phyloP scores from a whole-genome alignment of 2,329 filamentous ascomycete species.

The Aspergillus chevalieri region DNA sequence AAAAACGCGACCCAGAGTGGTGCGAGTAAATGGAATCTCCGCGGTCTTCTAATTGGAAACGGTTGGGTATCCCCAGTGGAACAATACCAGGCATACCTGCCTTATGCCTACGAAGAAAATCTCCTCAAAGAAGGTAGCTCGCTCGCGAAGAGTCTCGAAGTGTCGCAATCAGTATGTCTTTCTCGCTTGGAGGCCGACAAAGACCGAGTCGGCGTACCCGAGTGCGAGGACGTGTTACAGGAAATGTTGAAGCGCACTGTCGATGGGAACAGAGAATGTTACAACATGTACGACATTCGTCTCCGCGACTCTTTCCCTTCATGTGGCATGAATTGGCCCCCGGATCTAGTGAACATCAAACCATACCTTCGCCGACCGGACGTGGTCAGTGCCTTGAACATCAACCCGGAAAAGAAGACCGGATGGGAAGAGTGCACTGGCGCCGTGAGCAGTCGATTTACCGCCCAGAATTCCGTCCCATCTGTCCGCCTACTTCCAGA shows the following conservation, averaged over 20 bases:
- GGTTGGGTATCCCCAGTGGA: slow-evolving; percentile 91
- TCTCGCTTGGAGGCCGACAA: slow-evolving; percentile 52
- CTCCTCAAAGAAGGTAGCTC: slow-evolving; percentile 64
- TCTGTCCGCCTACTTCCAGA: slow-evolving; percentile 69
- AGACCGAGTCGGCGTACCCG: slow-evolving; percentile 59
- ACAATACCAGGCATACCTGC: slow-evolving; percentile 82
- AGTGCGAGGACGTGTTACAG: slow-evolving; percentile 73
- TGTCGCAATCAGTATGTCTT: slow-evolving; percentile 63
- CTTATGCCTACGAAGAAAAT: slow-evolving; percentile 70
- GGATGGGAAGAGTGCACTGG: slow-evolving; percentile 91
- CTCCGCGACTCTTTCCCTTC: slow-evolving; percentile 71
- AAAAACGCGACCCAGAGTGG: slow-evolving; percentile 44
- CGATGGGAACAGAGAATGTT: slow-evolving; percentile 55
- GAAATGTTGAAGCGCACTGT: slow-evolving; percentile 63
- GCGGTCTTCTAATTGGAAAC: slow-evolving; percentile 88
- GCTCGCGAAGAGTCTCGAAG: slow-evolving; percentile 59
- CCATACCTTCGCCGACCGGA: slow-evolving; percentile 81
- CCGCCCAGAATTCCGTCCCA: slow-evolving; percentile 63
- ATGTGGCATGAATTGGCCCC: slow-evolving; percentile 98
- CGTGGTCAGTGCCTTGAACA: slow-evolving; percentile 72
- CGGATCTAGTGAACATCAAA: slow-evolving; percentile 69
- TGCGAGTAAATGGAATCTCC: slow-evolving; percentile 64
- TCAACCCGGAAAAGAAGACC: slow-evolving; percentile 71
- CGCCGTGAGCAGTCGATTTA: slow-evolving; percentile 67
- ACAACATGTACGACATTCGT: slow-evolving; percentile 97